Evolutionary conservation across 2,329 filamentous ascomycete genomes (phyloP), one percentile per base, ranked within the genome.

Genomic region (Acrodontium crateriforme): DNA sequence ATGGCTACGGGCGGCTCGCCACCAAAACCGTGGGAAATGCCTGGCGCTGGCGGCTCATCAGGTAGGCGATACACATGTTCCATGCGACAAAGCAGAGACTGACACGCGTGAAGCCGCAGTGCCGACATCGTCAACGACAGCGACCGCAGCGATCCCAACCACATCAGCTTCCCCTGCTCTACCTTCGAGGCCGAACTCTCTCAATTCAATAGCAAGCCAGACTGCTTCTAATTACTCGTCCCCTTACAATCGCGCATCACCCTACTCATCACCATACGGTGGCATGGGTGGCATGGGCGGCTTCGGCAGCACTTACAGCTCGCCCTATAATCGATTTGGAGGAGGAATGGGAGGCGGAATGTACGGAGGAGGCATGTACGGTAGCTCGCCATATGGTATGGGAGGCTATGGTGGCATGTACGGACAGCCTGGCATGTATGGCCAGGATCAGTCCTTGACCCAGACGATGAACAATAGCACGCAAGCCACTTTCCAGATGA

Each of bases 1-100:
- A 27, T 27, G 25, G 12, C 25, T 16, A 11, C 32, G 16, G 35
- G 35, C 24, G 28, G 22, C 40, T 94, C 87, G 56, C 89, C 89
- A 51, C 89, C 89, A 31, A 98, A 98, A 61, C 89, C 89, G 25
- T 98, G 89, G 89, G 89, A 98, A 62, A 72, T 78, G 55, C 69
- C 76, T 41, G 78, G 77, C 57, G 69, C 56, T 32, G 45, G 41
- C 27, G 44, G 44, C 19, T 45, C 45, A 22, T 44, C 45, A 25
- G 42, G 44, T 50, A 36, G 18, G 36, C 24, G 30, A 37, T 20
- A n/a, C 9, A 12, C 11, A 16, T 22, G 11, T 24, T 38, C 29
- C 24, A 33, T 21, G 12, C 30, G 29, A 27, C 37, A 34, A 33
- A 49, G 54, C 27, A 48, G 53, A 24, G 48, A 54, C 40, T 48